Base-by-base conservation (phyloP, 129 eudicot species). In the Pittosporum tobira region DNA sequence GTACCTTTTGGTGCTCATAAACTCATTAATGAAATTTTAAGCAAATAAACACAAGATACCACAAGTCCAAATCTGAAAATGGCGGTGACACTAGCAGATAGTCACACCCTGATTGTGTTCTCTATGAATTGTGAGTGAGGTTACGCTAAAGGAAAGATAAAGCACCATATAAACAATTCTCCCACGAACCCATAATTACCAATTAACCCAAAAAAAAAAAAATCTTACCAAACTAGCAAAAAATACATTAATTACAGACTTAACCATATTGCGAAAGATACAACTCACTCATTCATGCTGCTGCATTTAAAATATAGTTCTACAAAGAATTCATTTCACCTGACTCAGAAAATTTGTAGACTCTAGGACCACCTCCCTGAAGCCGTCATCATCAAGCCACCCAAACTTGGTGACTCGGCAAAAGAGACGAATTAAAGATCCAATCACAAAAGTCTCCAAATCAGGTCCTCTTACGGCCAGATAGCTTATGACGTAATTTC, bases 401-500 rank as follows among this genome's bases (percentile, higher is more conserved):
- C 88, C 88, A 65, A 77, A 81, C 63, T 81, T 81, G 31, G 84
- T 73, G 26, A 77, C 54, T 62, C 88, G 83, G 61, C 83, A 81
- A 13, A 77, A 61, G 40, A 81, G 68, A 40, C 67, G 88, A 70
- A 81, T 73, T 19, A 81, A 57, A 45, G 88, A 64, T 60, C 79
- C 84, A 51, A 77, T 67, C 18, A 81, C 84, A 67, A 77, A 81
- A 46, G 73, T 69, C 84, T 81, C 75, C 75, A 77, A 37, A 37
- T 81, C 83, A 51, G 84, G 80, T 15, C 88, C 88, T 74, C 88
- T 81, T 37, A 49, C 73, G 28, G 88, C 88, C 70, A 81, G 76
- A 74, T 81, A 81, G 68, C 69, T 77, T 58, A 81, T 48, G 40
- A 81, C 72, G 59, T 81, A 81, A 69, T 77, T 81, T 60, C 88